These are phyloP conservation scores for Chrysochromulina parva DNA, from an alignment of 78 protist species.

Conservation along the genomic window DNA sequence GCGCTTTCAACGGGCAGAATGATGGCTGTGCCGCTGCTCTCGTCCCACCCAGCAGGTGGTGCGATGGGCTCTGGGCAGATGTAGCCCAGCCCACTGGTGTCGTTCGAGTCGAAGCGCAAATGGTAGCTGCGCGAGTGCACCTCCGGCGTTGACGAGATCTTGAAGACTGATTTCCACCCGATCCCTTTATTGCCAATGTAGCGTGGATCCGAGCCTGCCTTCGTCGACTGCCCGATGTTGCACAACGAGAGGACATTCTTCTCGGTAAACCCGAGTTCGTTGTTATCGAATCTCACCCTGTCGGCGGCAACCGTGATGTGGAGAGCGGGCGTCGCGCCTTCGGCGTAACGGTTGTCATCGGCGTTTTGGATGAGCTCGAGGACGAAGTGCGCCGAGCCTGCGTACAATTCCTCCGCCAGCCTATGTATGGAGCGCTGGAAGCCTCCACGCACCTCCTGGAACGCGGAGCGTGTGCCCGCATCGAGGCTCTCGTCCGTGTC, in stretches of 20 bases:
- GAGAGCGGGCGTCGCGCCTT: constrained; percentile 31
- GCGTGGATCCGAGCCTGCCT: not conserved
- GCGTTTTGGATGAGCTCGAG: constrained; percentile 72
- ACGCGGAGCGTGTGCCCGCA: not conserved
- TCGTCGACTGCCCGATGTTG: constrained; percentile 29
- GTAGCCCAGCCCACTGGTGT: constrained; percentile 35
- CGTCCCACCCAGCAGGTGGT: not conserved
- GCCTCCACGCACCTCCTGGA: not conserved
- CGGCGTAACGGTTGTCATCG: constrained; percentile 67
- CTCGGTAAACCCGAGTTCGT: constrained; percentile 43
- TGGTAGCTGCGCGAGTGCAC: constrained; percentile 43
- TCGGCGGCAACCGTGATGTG: not conserved
- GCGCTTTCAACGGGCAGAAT: not conserved
- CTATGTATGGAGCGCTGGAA: not conserved
- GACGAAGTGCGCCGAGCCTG: constrained; percentile 42
- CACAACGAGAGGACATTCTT: constrained; percentile 13
- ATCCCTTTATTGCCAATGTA: constrained; percentile 68
- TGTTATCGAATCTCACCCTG: constrained; percentile 42
- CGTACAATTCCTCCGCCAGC: not conserved
- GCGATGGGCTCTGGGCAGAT: constrained; percentile 27
- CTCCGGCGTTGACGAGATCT: constrained; percentile 36
- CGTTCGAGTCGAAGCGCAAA: constrained; percentile 40
- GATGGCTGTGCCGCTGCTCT: not conserved
- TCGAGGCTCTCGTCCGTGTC: not conserved
- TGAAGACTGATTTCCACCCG: constrained; percentile 70